Evolutionary conservation across 2,329 filamentous ascomycete genomes (phyloP), one percentile per base, ranked within the genome.

Genomic region (Chaetoscypha palmicola): DNA sequence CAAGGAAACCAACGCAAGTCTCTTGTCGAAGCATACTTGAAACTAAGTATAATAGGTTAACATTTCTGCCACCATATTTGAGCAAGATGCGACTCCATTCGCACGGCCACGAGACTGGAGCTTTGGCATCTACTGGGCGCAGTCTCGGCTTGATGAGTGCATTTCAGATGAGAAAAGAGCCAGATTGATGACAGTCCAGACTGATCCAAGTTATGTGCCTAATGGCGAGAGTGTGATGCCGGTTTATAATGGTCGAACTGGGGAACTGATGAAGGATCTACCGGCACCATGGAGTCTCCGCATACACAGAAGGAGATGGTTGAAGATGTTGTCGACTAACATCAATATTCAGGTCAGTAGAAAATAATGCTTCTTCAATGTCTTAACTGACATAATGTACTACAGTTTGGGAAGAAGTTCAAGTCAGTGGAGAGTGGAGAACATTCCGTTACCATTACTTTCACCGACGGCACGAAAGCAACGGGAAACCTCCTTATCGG

Each of bases 401-500:
- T n/a, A n/a, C 43, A 60, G 57, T 60, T 52, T 35, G 46, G 52
- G 5, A 58, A 58, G 43, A 39, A 37, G 5, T 43, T 61, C 2
- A 34, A 43, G 10, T 38, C 42, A 11, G 48, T 61, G 30, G 36
- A 45, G 4, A 45, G 46, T 5, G 34, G 23, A 5, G 47, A 30
- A 11, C 28, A 43, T 20, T 38, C 10, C n/a, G 44, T 40, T 42
- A 59, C 34, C 38, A 44, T 46, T 12, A 48, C 44, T 12, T 68
- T 68, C 37, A 52, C 56, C 4, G 66, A 69, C 46, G 66, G 66
- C 8, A 62, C 58, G 4, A 45, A 33, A 12, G 60, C 49, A 2
- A 54, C 60, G 3, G 67, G 66, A 1, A 55, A 96, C 64, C 78
- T 94, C 53, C 81, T 97, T 68, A 83, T 97, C 44, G 91, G 91